phyloP scores from a whole-genome alignment of 306 rosid genomes.

The Fagus sylvatica region DNA sequence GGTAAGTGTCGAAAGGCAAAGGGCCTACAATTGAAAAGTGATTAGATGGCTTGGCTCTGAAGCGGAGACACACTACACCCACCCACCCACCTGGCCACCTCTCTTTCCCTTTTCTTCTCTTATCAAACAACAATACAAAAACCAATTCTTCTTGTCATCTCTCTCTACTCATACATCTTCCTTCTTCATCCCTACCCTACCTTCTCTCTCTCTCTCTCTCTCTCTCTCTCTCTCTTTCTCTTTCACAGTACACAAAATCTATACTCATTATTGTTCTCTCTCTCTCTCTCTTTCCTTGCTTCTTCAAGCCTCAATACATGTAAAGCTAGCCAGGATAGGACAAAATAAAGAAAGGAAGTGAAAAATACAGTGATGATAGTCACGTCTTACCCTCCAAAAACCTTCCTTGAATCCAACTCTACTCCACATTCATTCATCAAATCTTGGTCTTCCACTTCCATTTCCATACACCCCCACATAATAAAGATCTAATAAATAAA shows the following conservation, averaged over 20 bases:
- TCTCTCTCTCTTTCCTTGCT: slow-evolving; percentile 30
- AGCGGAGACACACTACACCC: slow-evolving; percentile 19
- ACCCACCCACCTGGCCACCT: slow-evolving; percentile 12
- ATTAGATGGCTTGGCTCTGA: slow-evolving; percentile 22
- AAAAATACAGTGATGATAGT: slow-evolving; percentile 48
- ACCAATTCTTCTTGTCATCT: neutral
- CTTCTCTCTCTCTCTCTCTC: too few species aligned
- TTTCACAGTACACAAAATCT: slow-evolving; percentile 25
- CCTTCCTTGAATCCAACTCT: slow-evolving; percentile 86
- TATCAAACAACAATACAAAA: slow-evolving; percentile 1
- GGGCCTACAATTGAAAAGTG: neutral
- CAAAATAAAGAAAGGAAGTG: neutral
- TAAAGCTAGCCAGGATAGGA: slow-evolving; percentile 26
- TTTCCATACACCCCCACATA: slow-evolving; percentile 24
- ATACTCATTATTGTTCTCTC: slow-evolving; percentile 17
- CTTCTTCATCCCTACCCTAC: slow-evolving; percentile 27
- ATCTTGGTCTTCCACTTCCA: slow-evolving; percentile 30
- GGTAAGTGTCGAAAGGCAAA: neutral
- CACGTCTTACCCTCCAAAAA: slow-evolving; percentile 63
- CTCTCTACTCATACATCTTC: slow-evolving; percentile 19
- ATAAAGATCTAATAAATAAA: slow-evolving; percentile 20
- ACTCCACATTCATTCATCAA: slow-evolving; percentile 45
- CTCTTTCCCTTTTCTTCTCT: neutral
- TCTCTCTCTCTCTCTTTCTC: slow-evolving; percentile 35
- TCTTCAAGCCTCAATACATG: slow-evolving; percentile 29